Conservation (phyloP, 2,329 filamentous ascomycete species). For the Talaromyces sp. region DNA sequence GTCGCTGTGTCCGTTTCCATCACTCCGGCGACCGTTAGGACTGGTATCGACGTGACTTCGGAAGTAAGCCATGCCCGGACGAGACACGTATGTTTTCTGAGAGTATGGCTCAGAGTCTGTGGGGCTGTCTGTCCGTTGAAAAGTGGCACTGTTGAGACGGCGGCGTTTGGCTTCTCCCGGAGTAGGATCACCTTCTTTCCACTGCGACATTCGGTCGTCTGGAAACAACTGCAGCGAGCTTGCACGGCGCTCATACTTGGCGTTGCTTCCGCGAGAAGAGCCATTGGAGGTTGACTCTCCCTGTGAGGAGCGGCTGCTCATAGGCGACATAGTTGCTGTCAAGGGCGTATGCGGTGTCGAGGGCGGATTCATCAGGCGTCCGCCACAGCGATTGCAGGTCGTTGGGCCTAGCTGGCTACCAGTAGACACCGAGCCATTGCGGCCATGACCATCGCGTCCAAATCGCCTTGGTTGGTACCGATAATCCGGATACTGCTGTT, state of each 20-base stretch:
- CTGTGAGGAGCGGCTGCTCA: slow-evolving; percentile 27
- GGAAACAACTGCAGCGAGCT: slow-evolving; percentile 22
- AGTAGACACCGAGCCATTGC: slow-evolving; percentile 28
- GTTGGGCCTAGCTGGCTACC: slow-evolving; percentile 33
- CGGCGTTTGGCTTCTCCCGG: slow-evolving; percentile 59
- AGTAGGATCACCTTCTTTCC: slow-evolving; percentile 34
- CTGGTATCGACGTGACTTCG: slow-evolving; percentile 46
- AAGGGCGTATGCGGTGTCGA: slow-evolving; percentile 38
- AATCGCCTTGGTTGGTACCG: slow-evolving; percentile 81
- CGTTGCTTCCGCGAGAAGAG: slow-evolving; percentile 15
- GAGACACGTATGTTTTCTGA: slow-evolving; percentile 40
- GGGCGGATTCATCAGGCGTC: slow-evolving; percentile 43
- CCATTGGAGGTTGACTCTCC: slow-evolving; percentile 21
- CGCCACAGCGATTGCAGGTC: slow-evolving; percentile 41
- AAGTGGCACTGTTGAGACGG: slow-evolving; percentile 48
- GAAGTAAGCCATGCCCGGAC: slow-evolving; percentile 26
- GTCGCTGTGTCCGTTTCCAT: slow-evolving; percentile 36
- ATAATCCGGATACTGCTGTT: slow-evolving; percentile 87
- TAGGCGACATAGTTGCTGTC: slow-evolving; percentile 30
- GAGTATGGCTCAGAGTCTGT: slow-evolving; percentile 35
- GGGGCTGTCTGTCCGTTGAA: slow-evolving; percentile 34
- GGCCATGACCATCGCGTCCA: slow-evolving; percentile 48
- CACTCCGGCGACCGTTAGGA: slow-evolving; percentile 46
- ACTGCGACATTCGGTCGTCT: slow-evolving; percentile 20
- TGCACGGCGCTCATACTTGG: slow-evolving; percentile 16